Base-by-base conservation (phyloP, 1,139 yeast species). In the Debaryomycetaceae sp. region DNA sequence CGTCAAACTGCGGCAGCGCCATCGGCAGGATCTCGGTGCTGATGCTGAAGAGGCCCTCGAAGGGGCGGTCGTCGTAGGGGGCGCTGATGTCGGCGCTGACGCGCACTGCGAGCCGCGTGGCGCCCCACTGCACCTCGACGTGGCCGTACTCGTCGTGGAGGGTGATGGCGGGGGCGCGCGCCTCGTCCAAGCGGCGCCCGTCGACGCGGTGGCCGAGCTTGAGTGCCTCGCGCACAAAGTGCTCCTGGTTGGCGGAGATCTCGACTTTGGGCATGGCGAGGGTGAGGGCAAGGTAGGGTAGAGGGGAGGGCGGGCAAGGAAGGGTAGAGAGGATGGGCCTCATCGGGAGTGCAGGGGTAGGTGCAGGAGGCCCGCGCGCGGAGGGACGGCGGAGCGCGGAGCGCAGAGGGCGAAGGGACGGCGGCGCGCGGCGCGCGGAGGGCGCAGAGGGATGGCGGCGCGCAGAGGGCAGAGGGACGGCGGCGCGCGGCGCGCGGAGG, bases 1-100 rank as follows among this genome's bases (percentile, higher is more conserved):
- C 76, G 45, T 88, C 96, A 53, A 86, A 88, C 46, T 75, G 66
- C 2, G 95, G 81, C 9, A 86, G 78, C 1, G 96, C 95, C 88
- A 89, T 83, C 16, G 96, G 83, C 12, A 89, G 75, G 30, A 85
- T 75, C 48, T 91, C 97, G 4, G 95, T 83, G 30, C 84, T 77
- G 18, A 91, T 88, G 25, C 74, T 65, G 51, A 91, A 88, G 3
- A 83, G 54, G 1, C 98, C 98, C 56, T 93, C 98, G 50, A 85
- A 89, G 2, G 97, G 97, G 31, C 96, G 68, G 45, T 89, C 95
- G 34, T 86, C 95, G 44, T 72, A 82, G 0, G 98, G 98, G 38
- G 75, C 72, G 7, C 76, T 70, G n/a, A 93, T 78, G 35, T 76
- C 81, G 14, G 95, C 83, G 16, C 91, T 78, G 2, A 89, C 79